Evolutionary conservation across 768 basidiomycete genomes (phyloP).

Genomic region (Tephrocybe sp.): DNA sequence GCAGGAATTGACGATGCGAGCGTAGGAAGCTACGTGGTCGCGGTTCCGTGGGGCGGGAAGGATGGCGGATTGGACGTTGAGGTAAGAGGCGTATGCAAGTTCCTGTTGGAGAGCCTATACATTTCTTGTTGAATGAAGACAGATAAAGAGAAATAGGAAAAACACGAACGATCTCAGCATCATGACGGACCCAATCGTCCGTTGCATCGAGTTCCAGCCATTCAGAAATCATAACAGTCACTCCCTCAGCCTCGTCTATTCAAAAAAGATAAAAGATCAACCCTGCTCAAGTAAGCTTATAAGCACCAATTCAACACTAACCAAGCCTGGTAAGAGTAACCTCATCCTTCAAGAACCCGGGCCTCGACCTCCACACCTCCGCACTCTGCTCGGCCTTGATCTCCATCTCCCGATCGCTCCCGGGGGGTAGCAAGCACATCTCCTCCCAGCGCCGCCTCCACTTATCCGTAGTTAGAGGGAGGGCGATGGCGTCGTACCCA

Average conservation of each 20-base stretch:
- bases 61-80: constrained; percentile 82
- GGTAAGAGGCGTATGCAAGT: constrained; percentile 88
- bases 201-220: constrained; percentile 95
- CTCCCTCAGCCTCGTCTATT: constrained; percentile 71
- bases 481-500: constrained; percentile 74
- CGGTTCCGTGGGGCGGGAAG: constrained; percentile 88
- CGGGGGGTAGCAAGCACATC: constrained; percentile 76
- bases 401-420: constrained; percentile 37
- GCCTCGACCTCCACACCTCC: constrained; percentile 85
- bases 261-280: not conserved
- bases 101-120: constrained; percentile 89
- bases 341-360: constrained; percentile 79
- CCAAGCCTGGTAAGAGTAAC: constrained; percentile 89
- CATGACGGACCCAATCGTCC: constrained; percentile 94
- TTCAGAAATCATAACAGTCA: constrained; percentile 81
- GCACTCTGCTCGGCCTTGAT: constrained; percentile 59
- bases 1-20: constrained; percentile 82
- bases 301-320: constrained; percentile 47
- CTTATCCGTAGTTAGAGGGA: constrained; percentile 85
- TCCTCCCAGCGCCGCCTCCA: constrained; percentile 89
- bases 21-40: constrained; percentile 87
- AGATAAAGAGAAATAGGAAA: constrained; percentile 1
- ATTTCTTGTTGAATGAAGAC: not conserved
- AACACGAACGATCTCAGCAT: constrained; percentile 84
- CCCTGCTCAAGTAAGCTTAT: not conserved